These are phyloP conservation scores for Nicotiana tomentosiformis DNA, from an alignment of 257 asterid genomes.

Conservation along the genomic window DNA sequence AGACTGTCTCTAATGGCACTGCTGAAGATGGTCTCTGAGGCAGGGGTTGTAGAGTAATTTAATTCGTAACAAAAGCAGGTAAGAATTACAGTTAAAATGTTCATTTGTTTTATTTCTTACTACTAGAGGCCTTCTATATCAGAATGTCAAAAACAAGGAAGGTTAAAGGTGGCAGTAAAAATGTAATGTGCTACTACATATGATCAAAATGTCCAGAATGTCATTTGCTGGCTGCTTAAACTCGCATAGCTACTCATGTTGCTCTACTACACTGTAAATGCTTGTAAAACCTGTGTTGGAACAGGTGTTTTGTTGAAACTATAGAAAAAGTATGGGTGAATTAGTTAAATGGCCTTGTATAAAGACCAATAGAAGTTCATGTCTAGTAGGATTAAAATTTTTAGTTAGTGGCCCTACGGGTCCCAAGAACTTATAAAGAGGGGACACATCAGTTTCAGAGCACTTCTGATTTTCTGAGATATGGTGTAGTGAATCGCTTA, in stretches of 20 bases:
- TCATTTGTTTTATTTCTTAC: background rate
- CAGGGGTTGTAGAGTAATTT: background rate
- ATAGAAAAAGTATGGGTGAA: background rate
- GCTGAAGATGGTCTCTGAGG: slow-evolving; percentile 6
- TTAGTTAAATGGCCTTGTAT: too few relatives aligned
- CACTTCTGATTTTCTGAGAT: too few relatives aligned
- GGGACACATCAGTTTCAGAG: too few relatives aligned
- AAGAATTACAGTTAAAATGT: background rate
- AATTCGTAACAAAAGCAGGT: background rate
- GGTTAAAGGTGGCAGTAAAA: background rate
- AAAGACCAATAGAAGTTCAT: too few relatives aligned
- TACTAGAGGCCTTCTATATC: background rate
- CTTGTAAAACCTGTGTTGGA: too few relatives aligned
- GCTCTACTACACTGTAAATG: background rate
- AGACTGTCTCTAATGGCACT: slow-evolving; percentile 14
- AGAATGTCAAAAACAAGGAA: background rate
- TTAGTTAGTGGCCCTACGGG: too few relatives aligned
- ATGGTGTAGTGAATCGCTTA: too few relatives aligned
- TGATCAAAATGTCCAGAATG: background rate
- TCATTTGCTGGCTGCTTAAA: background rate
- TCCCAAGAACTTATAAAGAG: too few relatives aligned
- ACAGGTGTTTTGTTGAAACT: background rate
- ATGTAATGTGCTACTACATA: background rate
- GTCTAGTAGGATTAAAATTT: too few relatives aligned
- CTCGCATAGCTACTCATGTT: background rate